Evolutionary conservation across 306 rosid genomes (phyloP), one percentile per base, ranked within the genome.

Genomic region (Glycyrrhiza uralensis): DNA sequence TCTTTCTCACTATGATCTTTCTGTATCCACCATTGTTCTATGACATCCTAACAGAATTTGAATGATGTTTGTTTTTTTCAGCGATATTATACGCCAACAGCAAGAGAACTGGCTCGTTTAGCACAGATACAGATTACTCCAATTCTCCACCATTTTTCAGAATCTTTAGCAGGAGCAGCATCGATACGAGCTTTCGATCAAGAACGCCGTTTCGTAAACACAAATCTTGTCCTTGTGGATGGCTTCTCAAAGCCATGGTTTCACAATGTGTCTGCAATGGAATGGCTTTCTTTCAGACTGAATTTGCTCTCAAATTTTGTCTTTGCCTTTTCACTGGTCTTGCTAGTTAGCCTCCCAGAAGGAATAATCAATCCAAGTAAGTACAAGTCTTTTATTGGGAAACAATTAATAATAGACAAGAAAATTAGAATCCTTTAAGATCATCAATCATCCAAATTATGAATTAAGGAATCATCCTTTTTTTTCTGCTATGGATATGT

Each of bases 241-340:
- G 66, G 69, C 47, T 83, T 81, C 80, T 87, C 98, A n/a, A 89
- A 84, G 69, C 98, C 98, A 18, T 94, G 98, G 98, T 91, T 94
- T 77, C 97, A 94, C 64, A 94, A 89, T 47, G 81, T 86, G 13
- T 87, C 98, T 24, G 97, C 95, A 17, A 91, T 94, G 98, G 98
- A 94, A 72, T 94, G 98, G 98, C 94, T 91, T 19, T 94, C 96
- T 62, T 94, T 78, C 87, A 87, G 98, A 79, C 74, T 94, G 66
- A 94, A 94, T 75, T 28, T 94, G 24, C 87, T 94, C 10, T 91
- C 98, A 35, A 94, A 94, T 79, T 94, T 94, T 66, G 95, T 94
- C 54, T 94, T 94, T 52, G 97, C 96, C 76, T 91, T 87, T 83
- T 91, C 95, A 7, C 72, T 91, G 69, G 85, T 94, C 71, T 68